These are phyloP conservation scores for Halophytophthora batemanensis DNA, from an alignment of 352 stramenopile genomes.

Conservation along the genomic window DNA sequence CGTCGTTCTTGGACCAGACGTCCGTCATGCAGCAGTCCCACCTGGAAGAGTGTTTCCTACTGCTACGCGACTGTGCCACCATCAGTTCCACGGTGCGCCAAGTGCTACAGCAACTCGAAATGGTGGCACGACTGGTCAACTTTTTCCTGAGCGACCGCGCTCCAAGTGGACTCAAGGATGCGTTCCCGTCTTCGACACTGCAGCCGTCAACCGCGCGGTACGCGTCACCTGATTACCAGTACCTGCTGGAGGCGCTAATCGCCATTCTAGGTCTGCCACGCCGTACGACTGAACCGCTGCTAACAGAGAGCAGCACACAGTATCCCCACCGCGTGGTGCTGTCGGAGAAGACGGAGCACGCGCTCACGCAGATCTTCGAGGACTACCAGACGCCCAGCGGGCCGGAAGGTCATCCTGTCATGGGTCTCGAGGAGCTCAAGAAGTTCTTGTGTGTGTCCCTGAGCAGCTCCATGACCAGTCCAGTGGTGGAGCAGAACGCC, in stretches of 20 bases:
- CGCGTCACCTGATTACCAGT: constrained; percentile 84
- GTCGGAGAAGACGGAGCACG: constrained; percentile 69
- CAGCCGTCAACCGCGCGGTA: constrained; percentile 45
- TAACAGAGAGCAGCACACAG: constrained; percentile 63
- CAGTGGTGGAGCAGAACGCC: constrained; percentile 63
- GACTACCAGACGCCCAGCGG: constrained; percentile 47
- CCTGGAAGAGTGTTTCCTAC: constrained; percentile 86
- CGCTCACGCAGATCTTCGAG: constrained; percentile 75
- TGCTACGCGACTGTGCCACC: constrained; percentile 75
- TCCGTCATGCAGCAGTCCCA: constrained; percentile 76
- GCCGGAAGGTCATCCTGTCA: constrained; percentile 14
- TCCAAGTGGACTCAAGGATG: constrained; percentile 59
- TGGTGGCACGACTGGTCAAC: constrained; percentile 78
- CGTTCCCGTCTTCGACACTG: constrained; percentile 61
- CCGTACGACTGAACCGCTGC: constrained; percentile 55
- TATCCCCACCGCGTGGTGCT: constrained; percentile 68
- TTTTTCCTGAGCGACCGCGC: constrained; percentile 79
- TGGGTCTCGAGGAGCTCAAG: constrained; percentile 61
- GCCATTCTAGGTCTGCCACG: constrained; percentile 75
- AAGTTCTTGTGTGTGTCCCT: constrained; percentile 73
- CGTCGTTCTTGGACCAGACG: constrained; percentile 68
- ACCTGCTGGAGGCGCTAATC: constrained; percentile 86
- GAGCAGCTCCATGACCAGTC: constrained; percentile 44
- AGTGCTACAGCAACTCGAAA: constrained; percentile 53
- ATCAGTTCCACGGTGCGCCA: constrained; percentile 46